Evolutionary conservation across 768 basidiomycete genomes (phyloP).

Genomic region (Psilocybe cubensis): DNA sequence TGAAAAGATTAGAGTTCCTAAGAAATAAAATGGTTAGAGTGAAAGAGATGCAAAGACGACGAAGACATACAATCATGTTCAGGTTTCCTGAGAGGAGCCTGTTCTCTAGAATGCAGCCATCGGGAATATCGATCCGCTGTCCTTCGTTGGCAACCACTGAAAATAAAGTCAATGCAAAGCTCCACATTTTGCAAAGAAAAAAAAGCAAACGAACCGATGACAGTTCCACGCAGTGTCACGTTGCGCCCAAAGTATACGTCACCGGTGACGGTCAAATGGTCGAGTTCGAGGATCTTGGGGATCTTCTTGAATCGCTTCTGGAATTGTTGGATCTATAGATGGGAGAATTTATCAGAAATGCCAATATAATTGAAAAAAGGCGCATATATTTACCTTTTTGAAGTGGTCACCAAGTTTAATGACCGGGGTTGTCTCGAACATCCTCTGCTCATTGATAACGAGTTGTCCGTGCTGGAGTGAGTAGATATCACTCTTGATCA

Average conservation of each 20-base stretch:
- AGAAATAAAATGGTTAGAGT: background rate
- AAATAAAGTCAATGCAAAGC: background rate
- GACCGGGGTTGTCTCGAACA: slow-evolving; percentile 90
- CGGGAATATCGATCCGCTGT: slow-evolving; percentile 81
- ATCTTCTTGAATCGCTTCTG: slow-evolving; percentile 96
- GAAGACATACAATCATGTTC: slow-evolving; percentile 67
- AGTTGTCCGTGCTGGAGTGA: slow-evolving; percentile 87
- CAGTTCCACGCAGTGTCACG: slow-evolving; percentile 86
- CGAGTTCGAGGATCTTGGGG: slow-evolving; percentile 87
- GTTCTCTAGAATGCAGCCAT: slow-evolving; percentile 81
- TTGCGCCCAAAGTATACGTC: slow-evolving; percentile 91
- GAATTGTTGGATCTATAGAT: slow-evolving; percentile 76
- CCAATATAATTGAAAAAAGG: background rate
- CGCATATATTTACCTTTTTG: slow-evolving; percentile 71
- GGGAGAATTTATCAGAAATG: background rate
- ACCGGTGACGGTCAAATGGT: slow-evolving; percentile 92
- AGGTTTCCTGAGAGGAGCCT: slow-evolving; percentile 83
- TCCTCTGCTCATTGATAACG: slow-evolving; percentile 78
- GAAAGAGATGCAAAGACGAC: background rate
- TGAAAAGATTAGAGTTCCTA: slow-evolving; percentile 19
- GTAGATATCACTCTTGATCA: slow-evolving; percentile 94
- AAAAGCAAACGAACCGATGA: slow-evolving; percentile 57
- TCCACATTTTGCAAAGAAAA: background rate
- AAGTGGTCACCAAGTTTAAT: slow-evolving; percentile 97
- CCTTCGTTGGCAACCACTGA: slow-evolving; percentile 80